Evolutionary conservation across 2,329 filamentous ascomycete genomes (phyloP).

Genomic region (Ceratocystis destructans): DNA sequence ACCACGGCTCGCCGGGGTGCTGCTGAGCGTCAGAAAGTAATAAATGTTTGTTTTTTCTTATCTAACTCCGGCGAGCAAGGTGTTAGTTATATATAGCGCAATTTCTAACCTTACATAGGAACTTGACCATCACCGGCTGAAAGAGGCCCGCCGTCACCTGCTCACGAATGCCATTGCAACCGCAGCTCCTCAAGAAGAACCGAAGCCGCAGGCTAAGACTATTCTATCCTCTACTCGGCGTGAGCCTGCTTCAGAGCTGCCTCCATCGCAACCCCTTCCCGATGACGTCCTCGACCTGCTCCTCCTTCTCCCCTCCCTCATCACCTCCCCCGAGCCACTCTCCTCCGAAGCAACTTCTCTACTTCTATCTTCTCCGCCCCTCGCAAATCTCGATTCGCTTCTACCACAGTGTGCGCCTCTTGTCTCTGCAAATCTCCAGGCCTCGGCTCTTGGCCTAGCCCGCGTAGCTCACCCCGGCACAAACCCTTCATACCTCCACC

Average conservation of each 20-base stretch:
- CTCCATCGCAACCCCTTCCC: slow-evolving; percentile 30
- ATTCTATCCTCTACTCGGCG: slow-evolving; percentile 19
- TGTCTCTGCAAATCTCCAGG: slow-evolving; percentile 37
- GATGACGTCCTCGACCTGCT: slow-evolving; percentile 28
- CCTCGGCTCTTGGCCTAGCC: slow-evolving; percentile 35
- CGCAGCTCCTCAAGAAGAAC: slow-evolving; percentile 27
- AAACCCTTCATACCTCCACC: slow-evolving; percentile 45
- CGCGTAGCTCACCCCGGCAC: slow-evolving; percentile 35
- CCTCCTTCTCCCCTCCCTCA: slow-evolving; percentile 39
- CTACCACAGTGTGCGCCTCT: slow-evolving; percentile 36
- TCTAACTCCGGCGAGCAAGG: neutral
- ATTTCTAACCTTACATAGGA: slow-evolving; percentile 28
- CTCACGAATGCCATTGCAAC: slow-evolving; percentile 37
- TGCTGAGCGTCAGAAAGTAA: slow-evolving; percentile 37
- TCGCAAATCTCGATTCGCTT: slow-evolving; percentile 34
- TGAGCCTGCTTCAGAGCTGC: slow-evolving; percentile 20
- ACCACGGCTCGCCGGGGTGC: slow-evolving; percentile 38
- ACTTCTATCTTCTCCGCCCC: slow-evolving; percentile 38
- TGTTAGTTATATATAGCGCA: neutral
- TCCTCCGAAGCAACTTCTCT: slow-evolving; percentile 28
- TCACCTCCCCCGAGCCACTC: slow-evolving; percentile 28
- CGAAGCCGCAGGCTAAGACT: slow-evolving; percentile 23
- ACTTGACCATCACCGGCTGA: slow-evolving; percentile 36
- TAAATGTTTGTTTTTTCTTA: slow-evolving; percentile 29
- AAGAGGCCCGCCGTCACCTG: slow-evolving; percentile 37